Base-by-base conservation (phyloP, 1,284 basidiomycete genomes). In the Tylopilus orsonianus region DNA sequence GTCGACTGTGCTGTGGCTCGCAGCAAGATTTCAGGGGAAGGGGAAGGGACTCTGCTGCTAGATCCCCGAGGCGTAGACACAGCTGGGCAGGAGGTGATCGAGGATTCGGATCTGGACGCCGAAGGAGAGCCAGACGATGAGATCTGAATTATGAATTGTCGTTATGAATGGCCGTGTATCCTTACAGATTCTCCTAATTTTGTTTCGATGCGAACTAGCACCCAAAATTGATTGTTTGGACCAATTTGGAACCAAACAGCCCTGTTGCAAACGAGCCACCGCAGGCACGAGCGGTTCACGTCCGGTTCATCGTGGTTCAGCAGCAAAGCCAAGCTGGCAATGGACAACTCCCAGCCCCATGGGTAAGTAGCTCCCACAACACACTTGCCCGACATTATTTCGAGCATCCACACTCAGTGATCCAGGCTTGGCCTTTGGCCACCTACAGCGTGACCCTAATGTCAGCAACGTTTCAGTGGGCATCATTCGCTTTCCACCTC, bases 71-170 rank as follows among this genome's bases (percentile, higher is more conserved):
- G 24, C 7, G 16, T 14, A 14, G n/a, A n/a, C n/a, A n/a, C n/a
- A n/a, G n/a, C n/a, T n/a, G n/a, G n/a, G n/a, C n/a, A n/a, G 45
- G 49, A 56, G 37, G 53, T 53, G 24, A 54, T 53, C 42, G 58
- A 57, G 39, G 64, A 68, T 41, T 69, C 67, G 9, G 67, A 69
- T 38, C 41, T 70, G 50, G 70, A 71, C 54, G 70, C 71, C 12
- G 69, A 71, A 40, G 69, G 72, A 9, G 70, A 71, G 53, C 68
- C 69, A 1, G 70, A 71, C 30, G 70, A 71, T 26, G 68, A 69
- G 58, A 53, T 71, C 19, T 57, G 51, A 61, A 19, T 47, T 48
- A 46, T 53, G 36, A 40, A 41, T 30, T n/a, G n/a, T n/a, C n/a
- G n/a, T 48, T 49, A 46, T 53, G 33, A 38, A 40, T 27, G 42